These are phyloP conservation scores for Lizonia empirigonia DNA, from an alignment of 2,329 filamentous ascomycete species.

Conservation along the genomic window DNA sequence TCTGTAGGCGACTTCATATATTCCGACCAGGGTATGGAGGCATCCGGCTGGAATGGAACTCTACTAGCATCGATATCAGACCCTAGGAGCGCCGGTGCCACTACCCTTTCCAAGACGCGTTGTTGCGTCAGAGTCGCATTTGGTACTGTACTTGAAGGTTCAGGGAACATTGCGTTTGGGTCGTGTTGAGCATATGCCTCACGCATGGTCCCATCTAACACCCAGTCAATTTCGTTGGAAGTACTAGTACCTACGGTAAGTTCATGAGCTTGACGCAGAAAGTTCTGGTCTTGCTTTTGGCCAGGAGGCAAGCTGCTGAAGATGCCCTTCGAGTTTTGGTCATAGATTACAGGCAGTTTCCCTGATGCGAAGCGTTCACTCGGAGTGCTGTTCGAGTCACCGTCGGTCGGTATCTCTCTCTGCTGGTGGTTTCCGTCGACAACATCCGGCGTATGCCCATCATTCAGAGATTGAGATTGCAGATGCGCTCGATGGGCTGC, in stretches of 20 bases:
- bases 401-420: background rate
- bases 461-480: constrained; percentile 18
- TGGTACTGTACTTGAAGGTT: constrained; percentile 51
- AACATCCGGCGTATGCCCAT: constrained; percentile 7
- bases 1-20: constrained; percentile 31
- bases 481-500: constrained; percentile 35
- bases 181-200: constrained; percentile 49
- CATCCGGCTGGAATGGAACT: constrained; percentile 29
- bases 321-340: constrained; percentile 15
- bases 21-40: constrained; percentile 48
- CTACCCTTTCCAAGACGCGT: constrained; percentile 46
- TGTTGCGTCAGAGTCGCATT: constrained; percentile 51
- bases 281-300: background rate
- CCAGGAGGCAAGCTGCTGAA: constrained; percentile 10
- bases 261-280: background rate
- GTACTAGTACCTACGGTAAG: background rate
- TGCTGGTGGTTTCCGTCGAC: background rate
- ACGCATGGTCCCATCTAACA: constrained; percentile 42
- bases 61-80: constrained; percentile 23
- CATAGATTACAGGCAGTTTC: constrained; percentile 15
- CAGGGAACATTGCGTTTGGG: constrained; percentile 48
- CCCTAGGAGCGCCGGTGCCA: constrained; percentile 32
- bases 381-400: background rate
- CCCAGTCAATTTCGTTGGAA: constrained; percentile 18
- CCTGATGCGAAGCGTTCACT: background rate